Evolutionary conservation across 2,329 filamentous ascomycete genomes (phyloP), one percentile per base, ranked within the genome.

Genomic region (Colletotrichum eremochloae): DNA sequence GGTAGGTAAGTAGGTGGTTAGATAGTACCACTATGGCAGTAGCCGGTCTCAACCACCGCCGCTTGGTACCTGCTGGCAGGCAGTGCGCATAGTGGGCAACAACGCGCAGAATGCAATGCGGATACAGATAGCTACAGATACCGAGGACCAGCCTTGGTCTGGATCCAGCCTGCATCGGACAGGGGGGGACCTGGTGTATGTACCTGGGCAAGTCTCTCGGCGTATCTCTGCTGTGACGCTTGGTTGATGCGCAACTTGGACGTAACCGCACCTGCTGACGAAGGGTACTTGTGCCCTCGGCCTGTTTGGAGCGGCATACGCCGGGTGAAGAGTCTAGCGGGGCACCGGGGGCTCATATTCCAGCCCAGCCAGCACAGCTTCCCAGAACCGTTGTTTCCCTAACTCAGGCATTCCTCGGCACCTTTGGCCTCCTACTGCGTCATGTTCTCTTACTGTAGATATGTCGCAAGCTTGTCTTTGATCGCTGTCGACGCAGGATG

Each of bases 91-190:
- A 63, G 38, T 57, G 63, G 68, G 24, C 68, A 63, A 42, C n/a
- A 63, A 42, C n/a, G 60, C 56, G 65, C 65, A 66, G 67, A 46
- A 56, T 46, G 44, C 69, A 63, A 42, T 50, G 38, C 65, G 66
- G 66, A 63, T 63, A 69, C 52, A 55, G 31, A 44, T 56, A 56
- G 8, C 31, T 56, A 58, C 65, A 63, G 65, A 63, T 64, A 72
- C 65, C 68, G 65, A 58, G 57, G 44, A 72, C 65, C 65, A 72
- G 63, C 60, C 69, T 64, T 20, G 65, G 68, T 68, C 69, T 64
- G 31, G 58, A 46, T 31, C 53, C 65, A 68, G 69, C 65, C 33
- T 58, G 57, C 33, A 38, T 64, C 60, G 48, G 60, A 65, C 66
- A 69, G 38, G 69, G 67, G 38, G 56, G 48, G 18, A 29, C 48